Conservation (phyloP, 1,284 basidiomycete species). For the Amylostereum areolatum region DNA sequence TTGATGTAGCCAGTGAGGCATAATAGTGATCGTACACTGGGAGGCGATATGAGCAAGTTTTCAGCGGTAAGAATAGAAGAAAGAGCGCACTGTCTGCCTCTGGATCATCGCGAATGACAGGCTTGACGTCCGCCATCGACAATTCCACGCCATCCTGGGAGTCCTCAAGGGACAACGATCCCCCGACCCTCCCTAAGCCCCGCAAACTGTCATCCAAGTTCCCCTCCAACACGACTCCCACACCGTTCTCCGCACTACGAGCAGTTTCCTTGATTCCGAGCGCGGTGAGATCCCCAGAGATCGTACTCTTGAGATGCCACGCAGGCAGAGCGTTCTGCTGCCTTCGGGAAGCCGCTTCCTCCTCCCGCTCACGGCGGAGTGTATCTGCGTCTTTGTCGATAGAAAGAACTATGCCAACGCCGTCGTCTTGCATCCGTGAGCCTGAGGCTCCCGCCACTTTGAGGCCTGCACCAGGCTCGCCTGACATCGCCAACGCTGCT, state of each 20-base stretch:
- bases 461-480: constrained; percentile 46
- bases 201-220: constrained; percentile 57
- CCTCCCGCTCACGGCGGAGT: constrained; percentile 58
- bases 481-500: constrained; percentile 47
- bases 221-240: constrained; percentile 20
- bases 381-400: constrained; percentile 78
- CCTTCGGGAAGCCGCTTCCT: constrained; percentile 69
- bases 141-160: constrained; percentile 22
- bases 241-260: constrained; percentile 29
- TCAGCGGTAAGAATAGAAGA: background rate
- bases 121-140: constrained; percentile 51
- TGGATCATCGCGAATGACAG: constrained; percentile 35
- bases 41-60: background rate
- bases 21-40: constrained; percentile 77
- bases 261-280: constrained; percentile 71
- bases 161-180: constrained; percentile 22
- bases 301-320: constrained; percentile 94
- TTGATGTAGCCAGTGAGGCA: constrained; percentile 62
- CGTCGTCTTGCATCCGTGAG: constrained; percentile 57
- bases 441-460: constrained; percentile 69
- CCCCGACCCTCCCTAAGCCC: constrained; percentile 52
- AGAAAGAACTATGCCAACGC: constrained; percentile 75
- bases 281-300: constrained; percentile 86
- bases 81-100: constrained; percentile 56
- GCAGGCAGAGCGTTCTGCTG: constrained; percentile 88